Conservation (phyloP, 1,284 basidiomycete species). For the Schizopora paradoxa region DNA sequence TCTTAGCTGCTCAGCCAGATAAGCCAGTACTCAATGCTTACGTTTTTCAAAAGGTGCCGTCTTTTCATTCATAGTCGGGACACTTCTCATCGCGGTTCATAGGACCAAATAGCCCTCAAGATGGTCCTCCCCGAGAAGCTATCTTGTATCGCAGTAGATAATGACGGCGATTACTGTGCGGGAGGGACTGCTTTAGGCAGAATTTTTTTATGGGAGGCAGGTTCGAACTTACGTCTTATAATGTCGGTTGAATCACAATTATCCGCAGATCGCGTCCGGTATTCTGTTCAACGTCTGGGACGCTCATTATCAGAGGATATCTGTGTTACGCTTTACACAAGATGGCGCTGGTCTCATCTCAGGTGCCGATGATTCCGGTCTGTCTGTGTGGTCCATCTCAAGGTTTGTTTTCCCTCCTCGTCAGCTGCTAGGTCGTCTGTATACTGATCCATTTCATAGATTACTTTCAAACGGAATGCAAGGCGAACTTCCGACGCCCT, state of each 20-base stretch:
- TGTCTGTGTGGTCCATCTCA: constrained; percentile 86
- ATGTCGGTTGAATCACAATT: constrained; percentile 16
- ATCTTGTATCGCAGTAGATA: constrained; percentile 72
- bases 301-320: constrained; percentile 89
- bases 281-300: constrained; percentile 88
- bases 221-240: constrained; percentile 25
- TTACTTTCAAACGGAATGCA: constrained; percentile 66
- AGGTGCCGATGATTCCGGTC: constrained; percentile 84
- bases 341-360: constrained; percentile 81
- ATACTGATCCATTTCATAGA: constrained; percentile 17
- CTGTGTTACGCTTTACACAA: constrained; percentile 74
- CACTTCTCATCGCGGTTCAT: constrained; percentile 14
- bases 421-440: constrained; percentile 38
- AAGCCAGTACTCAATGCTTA: constrained; percentile 79
- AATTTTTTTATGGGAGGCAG: constrained; percentile 92
- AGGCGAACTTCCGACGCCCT: constrained; percentile 69
- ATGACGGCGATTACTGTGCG: constrained; percentile 71
- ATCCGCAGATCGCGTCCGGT: constrained; percentile 78
- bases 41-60: constrained; percentile 72
- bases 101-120: constrained; percentile 87
- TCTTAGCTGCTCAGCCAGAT: constrained; percentile 72
- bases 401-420: constrained; percentile 47
- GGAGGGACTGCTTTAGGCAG: constrained; percentile 86
- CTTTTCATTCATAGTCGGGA: constrained; percentile 6
- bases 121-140: constrained; percentile 89